Base-by-base conservation (phyloP, 495 filamentous ascomycete genomes). In the Penicillium silybi region DNA sequence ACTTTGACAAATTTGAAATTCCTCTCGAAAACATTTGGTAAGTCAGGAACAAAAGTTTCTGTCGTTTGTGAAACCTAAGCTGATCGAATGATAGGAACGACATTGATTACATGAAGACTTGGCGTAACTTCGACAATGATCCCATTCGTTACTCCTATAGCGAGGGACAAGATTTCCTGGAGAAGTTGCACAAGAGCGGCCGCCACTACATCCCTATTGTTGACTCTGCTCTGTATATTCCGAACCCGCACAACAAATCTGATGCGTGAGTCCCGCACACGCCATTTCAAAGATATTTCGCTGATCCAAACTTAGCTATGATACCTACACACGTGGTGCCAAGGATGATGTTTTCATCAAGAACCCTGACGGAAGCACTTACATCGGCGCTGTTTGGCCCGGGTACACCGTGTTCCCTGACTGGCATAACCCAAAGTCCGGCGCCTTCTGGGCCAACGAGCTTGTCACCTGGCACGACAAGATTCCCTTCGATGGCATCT, bases 161-260 rank as follows among this genome's bases (percentile, higher is more conserved):
- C 15, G 77, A 75, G 46, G 81, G 75, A 15, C 73, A 82, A 43
- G 67, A 69, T 0, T 90, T 95, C 62, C 61, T 96, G 11, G 66
- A 70, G 1, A 67, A 73, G 15, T 69, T 96, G 2, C 88, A 92
- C 63, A 69, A 70, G 4, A 79, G 80, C 56, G 78, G 81, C 8
- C 86, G 87, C 58, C 85, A 91, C 57, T 95, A 82, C 48, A 77
- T 96, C 7, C 89, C 88, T 0, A 93, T 96, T 41, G 79, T 96
- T n/a, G 90, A 95, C 61, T 78, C 86, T 3, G 89, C 87, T 5
- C 81, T 93, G 25, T 92, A 91, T 55, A 80, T 84, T 20, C 87
- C 89, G 0, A 86, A 90, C 46, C 87, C 87, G 3, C 68, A 79
- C 15, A 87, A 93, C 56, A 73, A 75, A 0, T 83, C 74, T 38